Evolutionary conservation across 257 asterid genomes (phyloP), one percentile per base, ranked within the genome.

Genomic region (Penstemon barbatus): DNA sequence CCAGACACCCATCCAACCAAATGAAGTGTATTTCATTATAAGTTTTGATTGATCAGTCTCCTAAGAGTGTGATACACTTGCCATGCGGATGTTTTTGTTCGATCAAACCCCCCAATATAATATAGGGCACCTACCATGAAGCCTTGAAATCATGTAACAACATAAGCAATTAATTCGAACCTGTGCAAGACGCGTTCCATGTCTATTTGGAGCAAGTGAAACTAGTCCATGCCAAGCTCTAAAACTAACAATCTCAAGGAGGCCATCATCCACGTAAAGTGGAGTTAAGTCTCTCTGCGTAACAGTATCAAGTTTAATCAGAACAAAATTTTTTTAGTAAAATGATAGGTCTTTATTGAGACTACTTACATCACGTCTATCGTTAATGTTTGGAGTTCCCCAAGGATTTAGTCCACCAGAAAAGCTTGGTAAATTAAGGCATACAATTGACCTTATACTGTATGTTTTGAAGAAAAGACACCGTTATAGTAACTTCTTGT

Each of bases 331-430:
- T 33, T 57, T 37, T 49, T 8, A 9, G 54, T 49, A 12, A 13
- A 60, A 6, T 9, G 15, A 8, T 44, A 13, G 4, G 4, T 15
- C 18, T 43, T 9, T 15, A 4, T 44, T 44, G 4, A 25, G 66
- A 62, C 13, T 18, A 62, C 11, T 9, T 41, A 42, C 49, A 40
- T 19, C 36, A 48, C 43, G 13, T 4, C 53, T 4, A 5, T 85
- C 90, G 75, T 64, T 75, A 64, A 60, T 78, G 62, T 81, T 80
- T 12, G 97, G 99, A 55, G 79, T 90, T 70, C 97, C 99, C 99
- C 99, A 90, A 43, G 99, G 99, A 75, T 90, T 87, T 25, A 93
- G 92, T 48, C 99, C 97, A 64, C 99, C 99, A 1, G 99, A 93
- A 83, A 90, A 93, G 78, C 97, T 93, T 13, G 99, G 99, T 85